Evolutionary conservation across 139 green algal genomes (phyloP).

Genomic region (Chlorella sp.): DNA sequence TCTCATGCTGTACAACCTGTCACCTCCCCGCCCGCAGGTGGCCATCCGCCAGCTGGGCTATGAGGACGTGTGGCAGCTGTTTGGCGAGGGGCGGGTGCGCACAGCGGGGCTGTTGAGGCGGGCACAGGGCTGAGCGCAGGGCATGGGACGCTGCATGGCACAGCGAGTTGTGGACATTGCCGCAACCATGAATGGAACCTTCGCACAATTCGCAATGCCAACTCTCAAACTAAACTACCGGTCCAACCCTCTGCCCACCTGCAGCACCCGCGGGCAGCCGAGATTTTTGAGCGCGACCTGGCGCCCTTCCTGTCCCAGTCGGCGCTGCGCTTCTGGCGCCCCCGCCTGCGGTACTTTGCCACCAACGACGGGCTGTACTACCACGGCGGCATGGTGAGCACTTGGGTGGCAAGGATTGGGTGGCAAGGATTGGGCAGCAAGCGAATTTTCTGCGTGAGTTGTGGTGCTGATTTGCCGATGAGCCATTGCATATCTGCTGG

Average conservation of each 20-base stretch:
- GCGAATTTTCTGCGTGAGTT: neutral
- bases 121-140: too few species aligned
- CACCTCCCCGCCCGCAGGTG: neutral
- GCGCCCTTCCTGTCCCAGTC: constrained; percentile 92
- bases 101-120: too few species aligned
- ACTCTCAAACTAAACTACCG: neutral
- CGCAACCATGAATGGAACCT: too few species aligned
- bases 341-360: constrained; percentile 88
- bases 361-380: constrained; percentile 91
- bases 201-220: neutral
- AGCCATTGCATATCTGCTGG: neutral
- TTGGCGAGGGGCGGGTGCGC: constrained; percentile 68
- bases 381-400: constrained; percentile 92
- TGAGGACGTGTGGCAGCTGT: constrained; percentile 93
- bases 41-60: constrained; percentile 88
- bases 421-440: too few species aligned
- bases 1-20: too few species aligned
- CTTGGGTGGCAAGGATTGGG: neutral
- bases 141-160: too few species aligned
- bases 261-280: constrained; percentile 77
- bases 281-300: constrained; percentile 87
- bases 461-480: too few species aligned
- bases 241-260: too few species aligned
- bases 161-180: too few species aligned
- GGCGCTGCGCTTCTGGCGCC: constrained; percentile 88